Base-by-base conservation (phyloP, 148 eudicot genomes). In the Fagopyrum esculentum region DNA sequence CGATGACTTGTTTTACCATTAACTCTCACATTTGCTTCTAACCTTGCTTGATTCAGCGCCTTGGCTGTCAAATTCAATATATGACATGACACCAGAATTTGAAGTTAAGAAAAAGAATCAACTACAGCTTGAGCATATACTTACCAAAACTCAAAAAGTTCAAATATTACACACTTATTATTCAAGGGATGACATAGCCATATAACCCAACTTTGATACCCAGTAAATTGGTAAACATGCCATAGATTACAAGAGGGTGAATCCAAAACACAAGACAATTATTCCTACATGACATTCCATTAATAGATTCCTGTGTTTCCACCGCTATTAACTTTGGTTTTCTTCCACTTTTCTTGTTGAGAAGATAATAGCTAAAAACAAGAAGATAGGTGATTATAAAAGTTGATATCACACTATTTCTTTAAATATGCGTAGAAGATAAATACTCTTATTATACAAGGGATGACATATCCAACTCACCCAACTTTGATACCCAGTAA, bases 1-100 rank as follows among this genome's bases (percentile, higher is more conserved):
- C 74, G 63, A 51, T 83, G 73, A 29, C 69, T 87, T 13, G 75
- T 57, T 30, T 82, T 78, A 52, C 97, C 96, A 16, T 78, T 48
- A 5, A 83, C 87, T 78, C 91, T 84, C 7, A 91, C 82, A 60
- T 89, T 91, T n/a, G 98, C 98, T 81, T 91, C 98, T 40, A 94
- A 78, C 9, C 91, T 78, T 0, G 97, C 91, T 78, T 88, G 84
- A 69, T 94, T 94, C 73, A 94, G 73, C 50, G 84, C 92, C 84
- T 91, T 94, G 45, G 83, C 98, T 94, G 90, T 56, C 73, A 47
- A n/a, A 16, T 10, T 45, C 52, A 71, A 71, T 35, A 35, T 35
- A 35, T 35, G 40, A 35, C 1, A 35, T 71, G n/a, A 17, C 11
- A 49, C 74, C 51, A 46, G 54, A 71, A 46, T 0, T 3, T 2